Base-by-base conservation (phyloP, 2,329 filamentous ascomycete species). In the Epichloe gansuensis region DNA sequence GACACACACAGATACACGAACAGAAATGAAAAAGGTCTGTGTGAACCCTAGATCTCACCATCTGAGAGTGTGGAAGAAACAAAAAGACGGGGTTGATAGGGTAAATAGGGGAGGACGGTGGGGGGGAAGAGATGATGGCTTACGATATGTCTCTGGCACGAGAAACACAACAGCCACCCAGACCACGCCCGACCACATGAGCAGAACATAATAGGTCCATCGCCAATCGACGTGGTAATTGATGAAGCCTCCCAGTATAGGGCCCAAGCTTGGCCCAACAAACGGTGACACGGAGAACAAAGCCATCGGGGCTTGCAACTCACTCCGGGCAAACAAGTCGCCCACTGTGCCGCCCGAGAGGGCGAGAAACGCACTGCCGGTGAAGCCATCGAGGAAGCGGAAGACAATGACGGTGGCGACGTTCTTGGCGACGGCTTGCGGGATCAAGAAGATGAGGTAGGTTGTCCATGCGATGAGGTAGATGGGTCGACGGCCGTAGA, bases 271-370 rank as follows among this genome's bases (percentile, higher is more conserved):
- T 0, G 81, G 75, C 59, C 89, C 74, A 55, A 80, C 68, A 64
- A 86, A 85, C 1, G 82, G 83, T 1, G 73, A 74, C 7, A 81
- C 71, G 5, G 83, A 81, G 63, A 85, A 94, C 15, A 95, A 71
- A 69, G 89, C 83, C 90, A 95, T 95, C 3, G 89, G 89, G 6
- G 78, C 77, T 58, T 84, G 82, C 52, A 95, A 78, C 57, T 87
- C 76, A 53, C 83, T 71, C 46, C 76, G 75, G 11, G 72, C 70
- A 62, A 91, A 93, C 57, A 91, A 68, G 62, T 95, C 89, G 36
- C 88, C 86, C 15, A 95, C 87, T 0, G 87, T 95, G 12, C 89
- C 88, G 41, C 89, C 89, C 0, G 88, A 85, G 2, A 95, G 88
- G 53, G 78, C 78, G 53, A 86, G 64, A 57, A 85, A 85, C 2